Evolutionary conservation across 257 asterid species (phyloP).

Genomic region (Gynochthodes officinalis): DNA sequence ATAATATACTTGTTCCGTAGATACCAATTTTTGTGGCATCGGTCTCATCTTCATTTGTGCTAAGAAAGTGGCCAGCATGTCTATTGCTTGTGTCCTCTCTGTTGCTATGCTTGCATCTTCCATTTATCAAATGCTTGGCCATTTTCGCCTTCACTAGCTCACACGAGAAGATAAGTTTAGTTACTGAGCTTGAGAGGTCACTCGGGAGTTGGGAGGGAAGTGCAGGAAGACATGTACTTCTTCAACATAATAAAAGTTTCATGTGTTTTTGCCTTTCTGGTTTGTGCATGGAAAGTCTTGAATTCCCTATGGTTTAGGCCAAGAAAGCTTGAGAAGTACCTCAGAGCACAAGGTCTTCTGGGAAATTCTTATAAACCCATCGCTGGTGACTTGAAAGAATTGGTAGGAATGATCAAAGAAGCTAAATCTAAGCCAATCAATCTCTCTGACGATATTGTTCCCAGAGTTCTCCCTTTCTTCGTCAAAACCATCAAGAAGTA

Average conservation of each 20-base stretch:
- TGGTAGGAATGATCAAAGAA: background rate
- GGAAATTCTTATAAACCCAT: slow-evolving; percentile 15
- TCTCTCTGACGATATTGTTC: slow-evolving; percentile 24
- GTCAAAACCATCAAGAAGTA: slow-evolving; percentile 16
- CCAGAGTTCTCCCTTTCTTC: slow-evolving; percentile 27
- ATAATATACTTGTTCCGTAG: no score
- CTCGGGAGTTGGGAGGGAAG: background rate
- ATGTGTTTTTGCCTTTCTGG: background rate
- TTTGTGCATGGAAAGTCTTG: slow-evolving; percentile 10
- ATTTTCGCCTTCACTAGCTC: background rate
- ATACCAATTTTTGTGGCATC: no score
- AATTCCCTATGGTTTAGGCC: slow-evolving; percentile 15
- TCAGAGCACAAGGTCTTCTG: slow-evolving; percentile 9
- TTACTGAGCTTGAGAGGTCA: background rate
- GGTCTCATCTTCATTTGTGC: no score
- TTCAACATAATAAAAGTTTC: background rate
- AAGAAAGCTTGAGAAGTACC: slow-evolving; percentile 7
- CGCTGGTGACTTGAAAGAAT: slow-evolving; percentile 15
- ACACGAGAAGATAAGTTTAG: background rate
- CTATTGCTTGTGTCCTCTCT: no score
- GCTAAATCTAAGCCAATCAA: slow-evolving; percentile 20
- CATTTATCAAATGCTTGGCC: background rate
- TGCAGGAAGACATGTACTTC: background rate
- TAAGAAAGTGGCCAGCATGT: no score
- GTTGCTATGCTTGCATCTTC: background rate